Base-by-base conservation (phyloP, 192 early-diverging fungal species). In the Coemansia sp. region DNA sequence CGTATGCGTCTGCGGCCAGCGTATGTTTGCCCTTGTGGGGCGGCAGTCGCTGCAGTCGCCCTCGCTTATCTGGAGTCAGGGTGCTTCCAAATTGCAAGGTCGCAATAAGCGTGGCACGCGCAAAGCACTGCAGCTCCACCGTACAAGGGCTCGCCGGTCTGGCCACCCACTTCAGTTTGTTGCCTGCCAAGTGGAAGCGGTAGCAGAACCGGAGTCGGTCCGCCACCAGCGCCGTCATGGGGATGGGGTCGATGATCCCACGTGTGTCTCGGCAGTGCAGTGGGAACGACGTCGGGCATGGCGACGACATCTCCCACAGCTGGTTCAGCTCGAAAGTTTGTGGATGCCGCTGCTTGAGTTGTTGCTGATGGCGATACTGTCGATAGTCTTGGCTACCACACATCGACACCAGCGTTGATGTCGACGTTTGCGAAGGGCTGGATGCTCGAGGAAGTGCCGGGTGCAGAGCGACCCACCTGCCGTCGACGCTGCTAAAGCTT, bases 131-230 rank as follows among this genome's bases (percentile, higher is more conserved):
- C 20, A 82, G 62, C 57, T 74, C 70, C 1, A 60, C 32, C 7
- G 51, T 60, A n/a, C 29, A 37, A 14, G 36, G 42, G 32, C 64
- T 53, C 6, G 59, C 24, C 17, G 27, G 15, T 31, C 62, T 65
- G 20, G 67, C 70, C 40, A 68, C 47, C 79, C 73, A 82, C n/a
- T 70, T 60, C 79, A 82, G 76, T 58, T 68, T 72, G 54, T 59
- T 73, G 24, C 79, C 79, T 3, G 68, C 57, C 31, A 82, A 54
- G 19, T 67, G 68, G 62, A 82, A 76, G 24, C 79, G 79, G 49
- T 76, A 82, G 70, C 79, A 82, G 67, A 76, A 82, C 64, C 70
- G 73, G 79, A 75, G 60, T 15, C 79, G 73, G 37, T 82, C 79
- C 11, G 65, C 62, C 15, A 82, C 73, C 79, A 82, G 64, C 0